Percentiles rank a stretch among this genome's conserved stretches.
Conservation (phyloP, 257 asterid genomes). For the Penstemon davidsonii region DNA sequence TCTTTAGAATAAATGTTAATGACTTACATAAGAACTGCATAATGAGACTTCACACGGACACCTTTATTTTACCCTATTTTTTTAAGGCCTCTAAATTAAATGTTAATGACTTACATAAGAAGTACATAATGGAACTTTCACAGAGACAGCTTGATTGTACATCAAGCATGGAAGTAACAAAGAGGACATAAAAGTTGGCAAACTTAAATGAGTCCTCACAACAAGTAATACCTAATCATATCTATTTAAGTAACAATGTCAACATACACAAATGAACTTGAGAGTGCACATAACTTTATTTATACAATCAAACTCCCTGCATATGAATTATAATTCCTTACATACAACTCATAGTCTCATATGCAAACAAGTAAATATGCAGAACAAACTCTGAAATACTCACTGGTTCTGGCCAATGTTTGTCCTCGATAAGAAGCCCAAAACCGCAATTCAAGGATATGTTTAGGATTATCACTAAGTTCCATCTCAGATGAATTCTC, state of each 20-base stretch:
- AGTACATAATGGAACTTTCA: not conserved
- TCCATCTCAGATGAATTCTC: constrained; percentile 75
- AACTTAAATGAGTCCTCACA: not conserved
- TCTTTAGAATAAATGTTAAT: constrained; percentile 7
- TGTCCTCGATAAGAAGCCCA: constrained; percentile 99
- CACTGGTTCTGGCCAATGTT: constrained; percentile 96
- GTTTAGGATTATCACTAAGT: constrained; percentile 73
- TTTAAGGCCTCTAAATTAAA: constrained; percentile 5
- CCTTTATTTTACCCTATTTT: not conserved
- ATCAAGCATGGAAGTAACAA: constrained; percentile 13
- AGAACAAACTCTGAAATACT: constrained; percentile 22
- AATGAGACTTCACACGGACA: not conserved
- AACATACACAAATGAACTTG: not conserved
- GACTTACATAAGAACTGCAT: not conserved
- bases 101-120: not conserved
- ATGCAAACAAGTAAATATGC: constrained; percentile 9
- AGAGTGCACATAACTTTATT: not conserved
- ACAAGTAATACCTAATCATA: not conserved
- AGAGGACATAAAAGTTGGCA: constrained; percentile 4
- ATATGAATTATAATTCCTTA: not conserved
- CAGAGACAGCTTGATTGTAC: not conserved
- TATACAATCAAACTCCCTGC: constrained; percentile 4
- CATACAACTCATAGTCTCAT: not conserved
- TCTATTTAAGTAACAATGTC: not conserved
- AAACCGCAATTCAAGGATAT: constrained; percentile 88